Evolutionary conservation across 2,329 filamentous ascomycete genomes (phyloP), one percentile per base, ranked within the genome.

Genomic region (Diplodia sapinea): DNA sequence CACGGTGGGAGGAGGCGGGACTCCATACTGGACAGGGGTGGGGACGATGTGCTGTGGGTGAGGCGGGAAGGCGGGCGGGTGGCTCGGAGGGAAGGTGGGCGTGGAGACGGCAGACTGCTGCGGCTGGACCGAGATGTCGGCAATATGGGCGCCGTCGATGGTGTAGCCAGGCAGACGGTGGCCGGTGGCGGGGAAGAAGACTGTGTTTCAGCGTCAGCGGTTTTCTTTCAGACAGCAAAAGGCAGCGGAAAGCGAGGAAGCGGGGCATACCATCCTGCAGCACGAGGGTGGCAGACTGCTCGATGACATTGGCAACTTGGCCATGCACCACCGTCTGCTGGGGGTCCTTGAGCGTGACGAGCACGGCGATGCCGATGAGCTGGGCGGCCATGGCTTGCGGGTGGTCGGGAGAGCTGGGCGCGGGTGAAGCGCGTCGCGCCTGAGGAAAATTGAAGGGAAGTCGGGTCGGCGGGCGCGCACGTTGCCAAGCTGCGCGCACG

Each of bases 331-430:
- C 83, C 51, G 86, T 86, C 69, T 87, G 86, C 2, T 86, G 84
- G 64, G 90, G 89, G 68, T 87, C 83, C 73, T 85, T 86, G 70
- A 95, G 84, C 43, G 89, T 90, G 74, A 95, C 89, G 69, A 88
- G 82, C 80, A 95, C 92, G 69, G 89, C 88, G 77, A 92, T 86
- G 70, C 92, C 92, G 74, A 92, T 88, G 77, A 94, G 93, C 59
- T 63, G 59, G 69, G 84, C 83, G 59, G 89, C 88, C 89, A 91
- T 91, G 72, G 68, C 80, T 55, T 47, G 40, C 29, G 26, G 23
- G 38, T 31, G 26, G 43, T 52, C 9, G 43, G 3, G 5, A 20
- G 51, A n/a, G 33, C 9, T 12, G 47, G 38, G 50, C 31, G 47
- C 47, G 33, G 33, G 33, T 23, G 38, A 1, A n/a, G 56, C 29